A percentile compares a stretch with the other conserved stretches of the same genome.
These are phyloP conservation scores for Colletotrichum lindemuthianum DNA, from an alignment of 2,329 filamentous ascomycete species.

Conservation along the genomic window DNA sequence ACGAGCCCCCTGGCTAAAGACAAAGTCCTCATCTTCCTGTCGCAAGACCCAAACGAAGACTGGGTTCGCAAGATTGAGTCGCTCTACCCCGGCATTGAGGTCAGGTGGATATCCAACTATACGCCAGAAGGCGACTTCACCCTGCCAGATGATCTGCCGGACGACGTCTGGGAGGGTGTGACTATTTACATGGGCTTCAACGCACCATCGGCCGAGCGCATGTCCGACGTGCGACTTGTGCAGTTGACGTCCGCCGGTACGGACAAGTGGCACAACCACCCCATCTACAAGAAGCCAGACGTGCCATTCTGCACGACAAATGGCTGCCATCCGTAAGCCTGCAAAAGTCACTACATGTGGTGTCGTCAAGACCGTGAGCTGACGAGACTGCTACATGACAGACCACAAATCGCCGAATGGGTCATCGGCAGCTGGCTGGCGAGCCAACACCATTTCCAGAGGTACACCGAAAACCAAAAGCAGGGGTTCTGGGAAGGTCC, in stretches of 20 bases:
- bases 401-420: conserved; percentile 54
- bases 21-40: conserved; percentile 51
- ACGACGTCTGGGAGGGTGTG: conserved; percentile 51
- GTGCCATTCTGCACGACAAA: conserved; percentile 53
- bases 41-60: conserved; percentile 41
- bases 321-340: conserved; percentile 53
- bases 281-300: conserved; percentile 45
- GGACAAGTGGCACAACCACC: conserved; percentile 51
- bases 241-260: conserved; percentile 56
- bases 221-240: conserved; percentile 53
- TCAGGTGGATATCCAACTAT: conserved; percentile 46
- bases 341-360: background rate
- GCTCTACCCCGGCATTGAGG: conserved; percentile 49
- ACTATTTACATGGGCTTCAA: conserved; percentile 50
- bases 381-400: conserved; percentile 19
- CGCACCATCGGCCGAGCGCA: conserved; percentile 44
- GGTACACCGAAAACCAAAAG: conserved; percentile 44
- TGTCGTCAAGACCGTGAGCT: background rate
- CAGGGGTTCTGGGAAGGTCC: conserved; percentile 41
- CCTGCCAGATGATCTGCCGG: conserved; percentile 41
- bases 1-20: conserved; percentile 46
- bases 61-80: conserved; percentile 48
- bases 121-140: conserved; percentile 35
- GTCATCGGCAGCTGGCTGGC: conserved; percentile 49
- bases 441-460: conserved; percentile 45